These are phyloP conservation scores for Pisolithus marmoratus DNA, from an alignment of 768 basidiomycete genomes.

Conservation along the genomic window DNA sequence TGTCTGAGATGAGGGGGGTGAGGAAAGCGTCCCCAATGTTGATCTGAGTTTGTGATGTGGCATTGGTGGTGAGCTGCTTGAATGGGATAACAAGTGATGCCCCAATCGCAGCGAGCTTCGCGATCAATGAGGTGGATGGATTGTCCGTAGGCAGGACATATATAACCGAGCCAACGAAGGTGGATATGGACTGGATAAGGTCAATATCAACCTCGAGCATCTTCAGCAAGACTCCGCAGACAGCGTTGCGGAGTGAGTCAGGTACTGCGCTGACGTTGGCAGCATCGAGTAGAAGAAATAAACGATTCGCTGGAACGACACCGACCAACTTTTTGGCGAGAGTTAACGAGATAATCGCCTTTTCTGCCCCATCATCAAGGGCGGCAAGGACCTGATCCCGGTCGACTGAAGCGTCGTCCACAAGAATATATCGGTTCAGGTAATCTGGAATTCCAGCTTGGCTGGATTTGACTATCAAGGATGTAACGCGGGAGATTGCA, in stretches of 20 bases:
- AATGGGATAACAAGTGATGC: constrained; percentile 69
- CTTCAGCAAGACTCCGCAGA: constrained; percentile 79
- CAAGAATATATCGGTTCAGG: constrained; percentile 45
- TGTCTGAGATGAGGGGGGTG: constrained; percentile 75
- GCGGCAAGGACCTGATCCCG: constrained; percentile 53
- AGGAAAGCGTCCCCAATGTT: constrained; percentile 85
- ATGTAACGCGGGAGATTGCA: constrained; percentile 70
- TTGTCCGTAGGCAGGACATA: constrained; percentile 52
- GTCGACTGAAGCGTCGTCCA: constrained; percentile 44
- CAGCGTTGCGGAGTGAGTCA: constrained; percentile 64
- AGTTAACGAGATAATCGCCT: constrained; percentile 69
- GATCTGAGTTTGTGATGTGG: constrained; percentile 52
- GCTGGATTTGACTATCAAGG: constrained; percentile 52
- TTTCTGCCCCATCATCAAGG: constrained; percentile 77
- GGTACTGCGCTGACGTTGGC: constrained; percentile 69
- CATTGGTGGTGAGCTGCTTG: constrained; percentile 56
- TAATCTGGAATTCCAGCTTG: constrained; percentile 24
- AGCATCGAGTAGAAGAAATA: constrained; percentile 73
- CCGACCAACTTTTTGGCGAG: constrained; percentile 62
- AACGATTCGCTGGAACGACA: constrained; percentile 61
- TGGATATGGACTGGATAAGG: constrained; percentile 69
- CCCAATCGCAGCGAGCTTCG: constrained; percentile 51
- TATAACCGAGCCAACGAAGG: constrained; percentile 57
- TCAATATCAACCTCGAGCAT: constrained; percentile 67
- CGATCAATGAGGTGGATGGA: constrained; percentile 55